Conservation (phyloP, 108 stramenopile genomes). For the Fragilariopsis cylindrus region DNA sequence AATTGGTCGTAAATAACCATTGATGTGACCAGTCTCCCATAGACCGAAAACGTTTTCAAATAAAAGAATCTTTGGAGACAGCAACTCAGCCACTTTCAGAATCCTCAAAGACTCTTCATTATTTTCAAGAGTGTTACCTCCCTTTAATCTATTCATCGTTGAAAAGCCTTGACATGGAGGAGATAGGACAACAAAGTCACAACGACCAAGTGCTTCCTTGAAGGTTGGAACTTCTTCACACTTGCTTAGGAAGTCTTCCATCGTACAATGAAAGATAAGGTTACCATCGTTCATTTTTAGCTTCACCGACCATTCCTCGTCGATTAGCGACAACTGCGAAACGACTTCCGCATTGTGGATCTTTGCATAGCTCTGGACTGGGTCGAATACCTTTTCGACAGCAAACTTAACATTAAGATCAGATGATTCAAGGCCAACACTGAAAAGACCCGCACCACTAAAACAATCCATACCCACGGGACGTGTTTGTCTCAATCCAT, state of each 20-base stretch:
- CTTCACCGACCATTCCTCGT: not conserved
- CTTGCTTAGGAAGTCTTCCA: not conserved
- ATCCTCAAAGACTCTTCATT: constrained; percentile 4
- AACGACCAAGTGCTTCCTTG: constrained; percentile 4
- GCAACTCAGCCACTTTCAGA: constrained; percentile 1
- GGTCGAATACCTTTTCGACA: constrained; percentile 1
- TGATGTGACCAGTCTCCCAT: constrained; percentile 2
- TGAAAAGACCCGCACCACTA: constrained; percentile 4
- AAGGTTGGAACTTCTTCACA: not conserved
- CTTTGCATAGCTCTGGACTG: not conserved
- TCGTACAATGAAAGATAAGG: not conserved
- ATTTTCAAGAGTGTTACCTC: not conserved
- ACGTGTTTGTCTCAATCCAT: not conserved
- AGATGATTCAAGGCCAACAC: not conserved
- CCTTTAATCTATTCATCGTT: not conserved
- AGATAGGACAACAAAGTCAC: constrained; percentile 1
- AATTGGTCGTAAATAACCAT: constrained; percentile 3
- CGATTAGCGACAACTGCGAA: not conserved
- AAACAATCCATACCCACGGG: not conserved
- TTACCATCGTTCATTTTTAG: not conserved
- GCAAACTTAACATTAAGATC: not conserved
- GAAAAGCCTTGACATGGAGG: constrained; percentile 14
- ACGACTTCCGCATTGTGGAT: not conserved
- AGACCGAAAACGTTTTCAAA: constrained; percentile 15
- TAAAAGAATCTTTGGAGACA: not conserved